A percentile compares a stretch with the other conserved stretches of the same genome.
Evolutionary conservation across 352 stramenopile genomes (phyloP).

Genomic region (Globisporangium middletonii): DNA sequence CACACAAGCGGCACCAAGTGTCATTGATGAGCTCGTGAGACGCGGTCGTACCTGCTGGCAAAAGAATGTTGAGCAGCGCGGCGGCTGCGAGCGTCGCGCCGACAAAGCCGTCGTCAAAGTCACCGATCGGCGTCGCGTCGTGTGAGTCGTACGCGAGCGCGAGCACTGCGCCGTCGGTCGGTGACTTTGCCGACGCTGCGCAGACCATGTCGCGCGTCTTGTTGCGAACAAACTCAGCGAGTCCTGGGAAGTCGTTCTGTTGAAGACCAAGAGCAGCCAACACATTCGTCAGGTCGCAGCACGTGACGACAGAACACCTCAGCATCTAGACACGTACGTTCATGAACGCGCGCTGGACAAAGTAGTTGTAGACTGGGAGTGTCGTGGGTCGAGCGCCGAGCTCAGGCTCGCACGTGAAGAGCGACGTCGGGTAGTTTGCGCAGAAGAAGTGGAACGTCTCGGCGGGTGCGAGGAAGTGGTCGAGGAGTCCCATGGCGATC

Average conservation of each 20-base stretch:
- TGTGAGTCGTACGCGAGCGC: slow-evolving; percentile 42
- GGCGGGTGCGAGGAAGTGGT: slow-evolving; percentile 62
- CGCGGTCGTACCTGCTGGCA: slow-evolving; percentile 45
- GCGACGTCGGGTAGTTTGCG: slow-evolving; percentile 43
- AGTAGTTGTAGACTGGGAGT: slow-evolving; percentile 74
- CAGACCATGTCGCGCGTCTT: slow-evolving; percentile 70
- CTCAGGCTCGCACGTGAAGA: slow-evolving; percentile 42
- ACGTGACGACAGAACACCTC: not conserved
- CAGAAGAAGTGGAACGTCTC: slow-evolving; percentile 77
- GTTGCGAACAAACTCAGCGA: slow-evolving; percentile 70
- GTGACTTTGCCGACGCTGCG: slow-evolving; percentile 9
- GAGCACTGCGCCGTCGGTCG: slow-evolving; percentile 3
- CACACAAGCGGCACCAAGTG: not conserved
- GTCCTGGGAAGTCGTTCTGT: slow-evolving; percentile 70
- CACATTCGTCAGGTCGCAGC: not conserved
- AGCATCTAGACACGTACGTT: slow-evolving; percentile 30
- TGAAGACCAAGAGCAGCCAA: not conserved
- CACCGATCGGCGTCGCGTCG: slow-evolving; percentile 21
- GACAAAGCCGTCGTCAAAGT: slow-evolving; percentile 49
- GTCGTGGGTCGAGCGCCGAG: slow-evolving; percentile 16
- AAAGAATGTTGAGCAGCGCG: slow-evolving; percentile 63
- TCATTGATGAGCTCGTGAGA: not conserved
- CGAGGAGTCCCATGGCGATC: slow-evolving; percentile 52
- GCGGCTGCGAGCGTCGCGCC: slow-evolving; percentile 58
- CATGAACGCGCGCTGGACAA: slow-evolving; percentile 56